Conservation (phyloP, 805 yeast species). For the Scheffersomyces stipitis region DNA sequence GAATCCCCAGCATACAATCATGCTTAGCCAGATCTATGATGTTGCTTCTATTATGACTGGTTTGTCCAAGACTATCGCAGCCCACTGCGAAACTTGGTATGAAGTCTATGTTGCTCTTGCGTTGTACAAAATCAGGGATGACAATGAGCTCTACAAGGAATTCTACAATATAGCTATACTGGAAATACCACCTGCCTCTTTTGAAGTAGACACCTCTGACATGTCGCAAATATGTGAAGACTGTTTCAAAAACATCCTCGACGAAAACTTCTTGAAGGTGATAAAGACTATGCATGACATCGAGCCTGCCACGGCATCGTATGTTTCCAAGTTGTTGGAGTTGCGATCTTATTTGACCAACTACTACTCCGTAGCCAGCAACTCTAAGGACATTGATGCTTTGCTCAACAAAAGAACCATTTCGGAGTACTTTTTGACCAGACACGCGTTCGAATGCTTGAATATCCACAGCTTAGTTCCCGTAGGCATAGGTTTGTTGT, state of each 20-base stretch:
- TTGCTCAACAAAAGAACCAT: slow-evolving; percentile 28
- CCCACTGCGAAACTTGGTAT: slow-evolving; percentile 62
- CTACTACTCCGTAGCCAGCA: slow-evolving; percentile 26
- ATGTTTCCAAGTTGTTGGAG: slow-evolving; percentile 59
- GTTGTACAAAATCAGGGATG: slow-evolving; percentile 58
- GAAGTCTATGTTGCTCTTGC: slow-evolving; percentile 60
- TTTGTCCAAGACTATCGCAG: slow-evolving; percentile 48
- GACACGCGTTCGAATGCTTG: slow-evolving; percentile 56
- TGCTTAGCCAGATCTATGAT: slow-evolving; percentile 40
- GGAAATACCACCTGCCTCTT: slow-evolving; percentile 27
- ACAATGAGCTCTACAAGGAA: slow-evolving; percentile 28
- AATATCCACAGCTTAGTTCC: slow-evolving; percentile 57
- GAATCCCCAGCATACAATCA: slow-evolving; percentile 23
- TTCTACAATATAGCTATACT: slow-evolving; percentile 32
- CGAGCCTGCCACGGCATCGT: slow-evolving; percentile 65
- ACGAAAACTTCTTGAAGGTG: slow-evolving; percentile 55
- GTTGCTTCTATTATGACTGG: slow-evolving; percentile 49
- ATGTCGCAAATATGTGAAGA: slow-evolving; percentile 27
- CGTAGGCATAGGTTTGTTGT: slow-evolving; percentile 64
- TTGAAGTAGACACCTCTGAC: slow-evolving; percentile 32
- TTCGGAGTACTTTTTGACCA: slow-evolving; percentile 56
- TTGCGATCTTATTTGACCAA: slow-evolving; percentile 56
- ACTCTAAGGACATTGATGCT: slow-evolving; percentile 9
- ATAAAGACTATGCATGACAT: slow-evolving; percentile 58
- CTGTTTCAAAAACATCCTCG: slow-evolving; percentile 54